These are phyloP conservation scores for Elaeis guineensis DNA, from an alignment of 176 grass and related monocot genomes.

Conservation along the genomic window DNA sequence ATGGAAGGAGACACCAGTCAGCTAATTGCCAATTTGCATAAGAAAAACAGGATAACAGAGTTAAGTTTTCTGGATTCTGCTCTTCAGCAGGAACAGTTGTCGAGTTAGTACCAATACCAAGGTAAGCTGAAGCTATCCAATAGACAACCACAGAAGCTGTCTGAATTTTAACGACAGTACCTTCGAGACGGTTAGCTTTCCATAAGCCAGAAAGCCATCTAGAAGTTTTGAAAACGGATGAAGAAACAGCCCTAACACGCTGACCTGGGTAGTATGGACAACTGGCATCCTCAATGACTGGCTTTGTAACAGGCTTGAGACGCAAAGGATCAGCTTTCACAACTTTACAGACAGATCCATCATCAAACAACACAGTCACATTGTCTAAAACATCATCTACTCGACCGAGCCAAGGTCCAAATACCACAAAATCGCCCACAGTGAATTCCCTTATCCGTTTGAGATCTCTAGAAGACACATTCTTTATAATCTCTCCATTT, in stretches of 20 bases:
- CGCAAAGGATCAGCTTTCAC: conserved; percentile 62
- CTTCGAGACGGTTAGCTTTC: conserved; percentile 76
- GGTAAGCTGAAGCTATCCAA: conserved; percentile 82
- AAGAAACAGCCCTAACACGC: conserved; percentile 62
- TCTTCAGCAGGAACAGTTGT: conserved; percentile 48
- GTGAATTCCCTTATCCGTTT: conserved; percentile 73
- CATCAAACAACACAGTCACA: conserved; percentile 88
- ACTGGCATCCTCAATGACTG: conserved; percentile 47
- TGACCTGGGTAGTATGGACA: conserved; percentile 94
- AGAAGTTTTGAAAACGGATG: conserved; percentile 79
- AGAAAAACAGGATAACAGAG: conserved; percentile 67
- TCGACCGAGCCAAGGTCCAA: conserved; percentile 73
- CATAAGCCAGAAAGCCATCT: conserved; percentile 76
- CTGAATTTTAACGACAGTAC: conserved; percentile 76
- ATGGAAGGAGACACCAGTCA: conserved; percentile 69
- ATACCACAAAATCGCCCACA: conserved; percentile 81
- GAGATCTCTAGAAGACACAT: conserved; percentile 60
- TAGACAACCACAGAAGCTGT: conserved; percentile 68
- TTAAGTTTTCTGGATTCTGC: conserved; percentile 84
- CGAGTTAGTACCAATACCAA: conserved; percentile 35
- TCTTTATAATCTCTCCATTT: conserved; percentile 46
- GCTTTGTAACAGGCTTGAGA: conserved; percentile 40
- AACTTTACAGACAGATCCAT: conserved; percentile 85
- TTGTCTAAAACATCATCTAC: conserved; percentile 90
- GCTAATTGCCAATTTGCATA: conserved; percentile 80